Evolutionary conservation across 345 rosid species (phyloP).

Genomic region (Camelina laxa): DNA sequence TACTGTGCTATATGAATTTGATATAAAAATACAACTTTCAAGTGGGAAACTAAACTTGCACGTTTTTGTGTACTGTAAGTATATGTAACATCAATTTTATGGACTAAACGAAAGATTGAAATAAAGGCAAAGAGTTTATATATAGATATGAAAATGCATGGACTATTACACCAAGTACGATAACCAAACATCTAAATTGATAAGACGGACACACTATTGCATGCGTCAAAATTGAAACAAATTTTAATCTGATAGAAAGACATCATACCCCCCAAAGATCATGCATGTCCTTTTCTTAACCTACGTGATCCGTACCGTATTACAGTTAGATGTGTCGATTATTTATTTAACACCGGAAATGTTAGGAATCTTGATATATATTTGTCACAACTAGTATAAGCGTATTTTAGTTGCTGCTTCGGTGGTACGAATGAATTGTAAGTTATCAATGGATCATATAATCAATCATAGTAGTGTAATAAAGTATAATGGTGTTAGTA

Average conservation of each 20-base stretch:
- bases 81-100: background rate
- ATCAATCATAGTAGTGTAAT: no score
- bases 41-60: background rate
- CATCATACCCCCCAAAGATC: background rate
- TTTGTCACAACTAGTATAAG: constrained; percentile 2
- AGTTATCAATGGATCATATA: background rate
- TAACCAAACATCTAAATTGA: background rate
- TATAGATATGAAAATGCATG: background rate
- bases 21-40: background rate
- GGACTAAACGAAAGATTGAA: background rate
- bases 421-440: background rate
- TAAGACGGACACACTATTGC: background rate
- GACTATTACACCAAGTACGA: background rate
- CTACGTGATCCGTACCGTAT: constrained; percentile 5
- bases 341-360: constrained; percentile 12
- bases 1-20: background rate
- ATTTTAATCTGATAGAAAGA: constrained; percentile 6
- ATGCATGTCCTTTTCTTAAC: constrained; percentile 17
- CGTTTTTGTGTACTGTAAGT: background rate
- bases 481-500: no score
- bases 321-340: constrained; percentile 13
- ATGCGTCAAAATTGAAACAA: background rate
- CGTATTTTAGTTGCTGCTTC: background rate
- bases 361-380: constrained; percentile 5
- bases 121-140: background rate